These are phyloP conservation scores for Capronia coronata DNA, from an alignment of 2,329 filamentous ascomycete genomes.

Conservation along the genomic window DNA sequence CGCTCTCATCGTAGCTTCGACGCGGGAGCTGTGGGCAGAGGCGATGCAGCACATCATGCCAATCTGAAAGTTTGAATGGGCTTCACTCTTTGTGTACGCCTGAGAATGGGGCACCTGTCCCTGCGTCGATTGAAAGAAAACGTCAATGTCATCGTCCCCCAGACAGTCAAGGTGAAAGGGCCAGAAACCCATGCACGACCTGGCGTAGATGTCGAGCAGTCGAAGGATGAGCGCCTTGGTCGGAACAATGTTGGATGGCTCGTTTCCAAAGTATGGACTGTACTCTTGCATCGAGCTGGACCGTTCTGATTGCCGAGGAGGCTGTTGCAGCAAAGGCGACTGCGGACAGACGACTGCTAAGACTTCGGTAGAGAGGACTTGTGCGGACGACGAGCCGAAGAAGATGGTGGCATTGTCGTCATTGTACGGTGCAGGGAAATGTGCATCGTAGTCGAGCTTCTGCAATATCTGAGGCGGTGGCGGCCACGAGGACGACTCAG, in stretches of 20 bases:
- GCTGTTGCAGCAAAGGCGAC: neutral
- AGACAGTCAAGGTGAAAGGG: neutral
- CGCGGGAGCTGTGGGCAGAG: neutral
- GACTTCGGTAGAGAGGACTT: neutral
- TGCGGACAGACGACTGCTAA: neutral
- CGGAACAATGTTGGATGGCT: neutral
- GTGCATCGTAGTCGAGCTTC: neutral
- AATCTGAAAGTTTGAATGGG: neutral
- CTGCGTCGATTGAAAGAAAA: neutral
- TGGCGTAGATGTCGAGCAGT: neutral
- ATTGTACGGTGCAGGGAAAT: neutral
- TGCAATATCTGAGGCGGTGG: neutral
- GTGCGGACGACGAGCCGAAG: constrained; percentile 1
- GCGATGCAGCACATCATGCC: constrained; percentile 1
- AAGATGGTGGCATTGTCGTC: neutral
- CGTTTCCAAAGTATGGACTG: neutral
- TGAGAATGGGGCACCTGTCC: neutral
- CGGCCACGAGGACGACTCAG: neutral
- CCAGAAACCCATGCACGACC: constrained; percentile 1
- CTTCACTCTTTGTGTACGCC: neutral
- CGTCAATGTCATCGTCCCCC: neutral
- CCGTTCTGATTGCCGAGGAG: neutral
- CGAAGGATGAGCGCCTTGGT: neutral
- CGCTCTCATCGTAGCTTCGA: neutral
- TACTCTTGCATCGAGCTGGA: no score